These are phyloP conservation scores for Dillenia suffruticosa DNA, from an alignment of 164 flowering plant genomes.

Conservation along the genomic window DNA sequence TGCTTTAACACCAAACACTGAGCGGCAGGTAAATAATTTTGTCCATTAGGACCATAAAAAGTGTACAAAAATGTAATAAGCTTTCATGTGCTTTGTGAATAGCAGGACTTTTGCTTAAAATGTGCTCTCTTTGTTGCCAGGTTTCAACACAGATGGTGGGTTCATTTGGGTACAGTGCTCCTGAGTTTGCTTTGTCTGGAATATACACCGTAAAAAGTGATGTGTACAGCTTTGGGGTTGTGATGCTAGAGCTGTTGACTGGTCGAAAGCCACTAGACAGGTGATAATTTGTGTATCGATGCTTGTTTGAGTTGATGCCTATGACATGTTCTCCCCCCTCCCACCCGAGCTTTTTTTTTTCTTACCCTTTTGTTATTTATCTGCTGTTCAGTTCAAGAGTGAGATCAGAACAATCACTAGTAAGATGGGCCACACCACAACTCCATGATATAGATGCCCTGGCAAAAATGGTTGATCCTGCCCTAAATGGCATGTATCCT, in stretches of 20 bases:
- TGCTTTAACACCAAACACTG: constrained; percentile 83
- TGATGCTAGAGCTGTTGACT: constrained; percentile 90
- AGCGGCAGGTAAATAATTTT: constrained; percentile 65
- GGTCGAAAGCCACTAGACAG: constrained; percentile 97
- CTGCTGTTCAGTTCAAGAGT: constrained; percentile 59
- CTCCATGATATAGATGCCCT: constrained; percentile 95
- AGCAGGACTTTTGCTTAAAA: background rate
- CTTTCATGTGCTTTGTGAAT: no score
- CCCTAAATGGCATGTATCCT: constrained; percentile 90
- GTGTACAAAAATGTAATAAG: no score
- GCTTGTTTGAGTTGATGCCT: no score
- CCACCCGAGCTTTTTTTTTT: background rate
- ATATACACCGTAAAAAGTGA: constrained; percentile 93
- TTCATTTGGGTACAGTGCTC: constrained; percentile 96
- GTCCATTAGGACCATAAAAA: background rate
- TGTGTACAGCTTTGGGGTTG: constrained; percentile 97
- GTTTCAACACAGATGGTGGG: constrained; percentile 87
- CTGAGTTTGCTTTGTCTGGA: constrained; percentile 96
- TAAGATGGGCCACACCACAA: constrained; percentile 98
- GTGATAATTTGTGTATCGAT: constrained; percentile 22
- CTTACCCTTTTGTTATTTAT: background rate
- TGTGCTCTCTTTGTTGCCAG: constrained; percentile 27
- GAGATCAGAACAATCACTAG: constrained; percentile 91
- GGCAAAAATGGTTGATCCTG: constrained; percentile 93
- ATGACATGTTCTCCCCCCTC: no score